phyloP scores from a whole-genome alignment of 441 rosid species.

The Eutrema salsugineum region DNA sequence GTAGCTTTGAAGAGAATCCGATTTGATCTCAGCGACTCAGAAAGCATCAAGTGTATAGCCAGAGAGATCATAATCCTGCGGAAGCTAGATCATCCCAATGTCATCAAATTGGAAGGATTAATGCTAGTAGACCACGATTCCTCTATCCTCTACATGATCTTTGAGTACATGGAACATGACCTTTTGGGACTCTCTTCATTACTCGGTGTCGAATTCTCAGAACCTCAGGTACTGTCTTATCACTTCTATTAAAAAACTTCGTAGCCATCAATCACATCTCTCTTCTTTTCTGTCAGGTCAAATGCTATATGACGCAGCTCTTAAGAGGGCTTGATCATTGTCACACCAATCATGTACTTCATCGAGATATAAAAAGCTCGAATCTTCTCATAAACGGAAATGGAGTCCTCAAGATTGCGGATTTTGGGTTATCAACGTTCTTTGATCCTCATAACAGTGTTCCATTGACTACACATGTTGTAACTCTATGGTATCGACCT shows the following conservation, averaged over 20 bases:
- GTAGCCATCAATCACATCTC: not conserved
- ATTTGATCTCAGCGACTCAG: conserved; percentile 60
- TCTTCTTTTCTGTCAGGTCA: conserved; percentile 24
- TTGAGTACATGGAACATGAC: conserved; percentile 66
- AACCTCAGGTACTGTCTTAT: conserved; percentile 17
- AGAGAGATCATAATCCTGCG: conserved; percentile 67
- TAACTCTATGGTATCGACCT: conserved; percentile 31
- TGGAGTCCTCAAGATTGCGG: conserved; percentile 32
- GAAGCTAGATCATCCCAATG: conserved; percentile 78
- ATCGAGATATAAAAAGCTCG: conserved; percentile 29
- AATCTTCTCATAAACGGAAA: conserved; percentile 23
- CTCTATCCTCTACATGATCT: conserved; percentile 69
- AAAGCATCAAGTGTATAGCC: conserved; percentile 76
- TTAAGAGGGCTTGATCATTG: conserved; percentile 32
- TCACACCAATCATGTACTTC: conserved; percentile 26
- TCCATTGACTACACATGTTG: conserved; percentile 26
- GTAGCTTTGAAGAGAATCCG: conserved; percentile 80
- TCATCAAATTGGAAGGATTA: conserved; percentile 74
- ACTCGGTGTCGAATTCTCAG: conserved; percentile 25
- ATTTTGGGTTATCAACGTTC: conserved; percentile 30
- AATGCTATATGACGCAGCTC: conserved; percentile 30
- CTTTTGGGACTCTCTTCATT: conserved; percentile 27
- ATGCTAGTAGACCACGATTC: conserved; percentile 54
- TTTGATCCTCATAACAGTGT: conserved; percentile 30
- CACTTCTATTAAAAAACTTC: not conserved